Evolutionary conservation across 306 rosid species (phyloP), one percentile per base, ranked within the genome.

Genomic region (Glycyrrhiza uralensis): DNA sequence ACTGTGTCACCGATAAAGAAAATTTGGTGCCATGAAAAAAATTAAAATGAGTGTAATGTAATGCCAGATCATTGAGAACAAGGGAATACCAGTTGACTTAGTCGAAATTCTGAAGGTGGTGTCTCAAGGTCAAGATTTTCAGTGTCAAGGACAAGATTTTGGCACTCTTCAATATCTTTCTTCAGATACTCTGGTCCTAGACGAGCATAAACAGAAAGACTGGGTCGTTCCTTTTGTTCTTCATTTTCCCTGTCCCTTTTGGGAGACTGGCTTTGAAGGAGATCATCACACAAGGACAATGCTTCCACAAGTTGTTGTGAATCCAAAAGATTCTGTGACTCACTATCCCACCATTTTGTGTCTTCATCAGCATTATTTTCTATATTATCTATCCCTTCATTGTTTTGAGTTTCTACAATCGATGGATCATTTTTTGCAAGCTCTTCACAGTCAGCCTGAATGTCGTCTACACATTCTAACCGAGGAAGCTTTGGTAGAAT

Each of bases 221-320:
- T 30, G 5, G 80, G 83, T 26, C 66, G 84, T 64, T 32, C 46
- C 33, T 44, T 69, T 14, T 68, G 78, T 10, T 66, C 78, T 62
- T 71, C 86, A 17, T 52, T 72, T 72, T 76, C 75, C 20, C 52
- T 81, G 30, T 63, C 88, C 61, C 85, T 80, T 49, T 23, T 28
- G 7, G 92, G 94, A 72, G 96, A 88, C 58, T 89, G 96, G 74
- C 94, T 88, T 13, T 76, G 94, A 55, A 92, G 74, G 15, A 86
- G 74, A 75, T 90, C 95, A n/a, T 82, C 92, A 29, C 89, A 80
- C 35, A 88, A 67, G 36, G 86, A 49, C 72, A 88, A 47, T 38
- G 78, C 91, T 68, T 90, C 96, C 5, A 73, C 95, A 56, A 88
- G 88, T 65, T 90, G 91, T 65, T 90, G 98, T 3, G 96, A 86